Conservation (phyloP, 257 asterid species). For the Henckelia pumila region DNA sequence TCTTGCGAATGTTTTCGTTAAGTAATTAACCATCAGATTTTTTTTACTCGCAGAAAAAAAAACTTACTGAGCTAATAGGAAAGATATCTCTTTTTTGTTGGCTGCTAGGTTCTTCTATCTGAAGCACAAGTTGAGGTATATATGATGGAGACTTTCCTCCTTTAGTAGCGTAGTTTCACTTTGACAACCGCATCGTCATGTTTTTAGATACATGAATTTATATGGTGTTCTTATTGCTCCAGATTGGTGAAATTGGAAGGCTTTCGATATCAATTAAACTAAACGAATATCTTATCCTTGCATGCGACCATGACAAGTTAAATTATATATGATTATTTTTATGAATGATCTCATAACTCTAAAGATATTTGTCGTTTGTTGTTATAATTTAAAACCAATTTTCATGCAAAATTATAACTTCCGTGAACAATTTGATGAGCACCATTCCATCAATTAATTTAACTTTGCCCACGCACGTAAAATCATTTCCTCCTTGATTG, state of each 20-base stretch:
- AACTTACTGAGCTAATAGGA: slow-evolving; percentile 71
- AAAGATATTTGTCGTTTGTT: no score
- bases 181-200: not conserved
- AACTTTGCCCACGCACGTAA: no score
- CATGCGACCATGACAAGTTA: no score
- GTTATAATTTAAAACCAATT: no score
- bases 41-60: slow-evolving; percentile 70
- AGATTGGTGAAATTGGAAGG: slow-evolving; percentile 90
- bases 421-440: no score
- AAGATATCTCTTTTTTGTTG: slow-evolving; percentile 93
- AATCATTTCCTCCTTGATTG: no score
- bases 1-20: not conserved
- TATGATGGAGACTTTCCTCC: slow-evolving; percentile 18
- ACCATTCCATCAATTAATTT: no score
- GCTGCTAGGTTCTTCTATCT: slow-evolving; percentile 83
- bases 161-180: not conserved
- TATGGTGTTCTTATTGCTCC: slow-evolving; percentile 17
- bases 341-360: no score
- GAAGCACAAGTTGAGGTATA: slow-evolving; percentile 93
- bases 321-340: no score
- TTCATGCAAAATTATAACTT: no score
- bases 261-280: slow-evolving; percentile 71
- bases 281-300: no score
- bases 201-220: not conserved
- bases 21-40: slow-evolving; percentile 20